Evolutionary conservation across 148 eudicot genomes (phyloP), one percentile per base, ranked within the genome.

Genomic region (Camellia japonica): DNA sequence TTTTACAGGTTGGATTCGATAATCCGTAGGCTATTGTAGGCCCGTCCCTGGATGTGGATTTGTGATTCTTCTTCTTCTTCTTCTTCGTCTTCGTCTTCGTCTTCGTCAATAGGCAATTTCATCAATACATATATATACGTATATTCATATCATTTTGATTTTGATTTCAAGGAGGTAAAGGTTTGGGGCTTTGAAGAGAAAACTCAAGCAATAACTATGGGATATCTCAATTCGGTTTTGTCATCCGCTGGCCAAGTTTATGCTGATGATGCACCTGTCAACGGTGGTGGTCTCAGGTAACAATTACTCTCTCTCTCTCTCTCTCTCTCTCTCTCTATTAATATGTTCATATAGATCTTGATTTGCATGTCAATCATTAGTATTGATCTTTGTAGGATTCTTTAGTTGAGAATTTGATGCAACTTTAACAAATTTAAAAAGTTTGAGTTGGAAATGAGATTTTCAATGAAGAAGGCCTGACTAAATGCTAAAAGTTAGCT

Each of bases 221-320:
- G 98, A 78, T 92, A 94, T 86, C 91, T 92, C 78, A 91, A 94
- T 87, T 90, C 97, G 52, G 93, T 92, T 68, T 86, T 91, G 77
- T 87, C 92, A 64, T 88, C 97, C n/a, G 78, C 93, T 15, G 87
- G 89, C 80, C 89, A 92, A 85, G 75, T 85, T 81, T 91, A 85
- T 75, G 90, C 83, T 54, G 90, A 90, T 71, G 93, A 91, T 52
- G 83, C 89, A 38, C 98, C 98, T 2, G 98, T 90, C 73, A 91
- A 89, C 61, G 98, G 98, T 58, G 93, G 97, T 38, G 98, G 98
- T 71, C 89, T 94, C 80, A 94, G 97, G 97, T 91, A 56, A 68
- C 56, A 78, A 65, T 60, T 44, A 58, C 54, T 7, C 44, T 38
- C 73, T 68, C 52, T 46, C 55, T 69, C 71, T 68, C 54, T 68